These are phyloP conservation scores for Pezicula carpinea DNA, from an alignment of 2,329 filamentous ascomycete genomes.

Conservation along the genomic window DNA sequence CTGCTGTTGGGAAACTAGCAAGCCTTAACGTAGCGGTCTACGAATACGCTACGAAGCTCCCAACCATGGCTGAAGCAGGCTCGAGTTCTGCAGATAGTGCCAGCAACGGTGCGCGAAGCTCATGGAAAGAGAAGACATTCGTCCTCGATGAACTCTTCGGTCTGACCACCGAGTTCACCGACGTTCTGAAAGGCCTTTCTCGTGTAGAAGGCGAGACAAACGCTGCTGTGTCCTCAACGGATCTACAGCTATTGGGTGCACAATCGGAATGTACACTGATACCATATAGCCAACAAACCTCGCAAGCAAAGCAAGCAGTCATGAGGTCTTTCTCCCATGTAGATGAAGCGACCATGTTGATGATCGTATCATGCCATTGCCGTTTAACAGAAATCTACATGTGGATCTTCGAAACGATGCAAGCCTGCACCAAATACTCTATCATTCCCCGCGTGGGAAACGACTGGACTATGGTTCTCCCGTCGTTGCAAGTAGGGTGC, in stretches of 20 bases:
- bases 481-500: slow-evolving; percentile 4
- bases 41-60: slow-evolving; percentile 2
- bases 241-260: neutral
- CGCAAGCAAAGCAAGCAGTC: neutral
- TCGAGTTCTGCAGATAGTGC: neutral
- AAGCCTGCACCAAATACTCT: slow-evolving; percentile 6
- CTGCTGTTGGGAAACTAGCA: slow-evolving; percentile 1
- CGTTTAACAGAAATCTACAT: slow-evolving; percentile 4
- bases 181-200: slow-evolving; percentile 1
- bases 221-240: neutral
- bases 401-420: slow-evolving; percentile 8
- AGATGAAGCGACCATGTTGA: slow-evolving; percentile 5
- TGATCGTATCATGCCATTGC: slow-evolving; percentile 5
- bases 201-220: neutral
- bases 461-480: slow-evolving; percentile 2
- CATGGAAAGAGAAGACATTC: neutral
- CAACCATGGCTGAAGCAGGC: neutral
- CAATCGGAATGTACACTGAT: neutral
- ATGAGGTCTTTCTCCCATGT: neutral
- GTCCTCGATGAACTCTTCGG: slow-evolving; percentile 6
- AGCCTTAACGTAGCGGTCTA: slow-evolving; percentile 1
- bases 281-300: neutral
- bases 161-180: slow-evolving; percentile 5
- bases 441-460: neutral
- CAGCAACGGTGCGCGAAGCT: neutral